Evolutionary conservation across 257 asterid genomes (phyloP).

Genomic region (Salvia rosmarinus): DNA sequence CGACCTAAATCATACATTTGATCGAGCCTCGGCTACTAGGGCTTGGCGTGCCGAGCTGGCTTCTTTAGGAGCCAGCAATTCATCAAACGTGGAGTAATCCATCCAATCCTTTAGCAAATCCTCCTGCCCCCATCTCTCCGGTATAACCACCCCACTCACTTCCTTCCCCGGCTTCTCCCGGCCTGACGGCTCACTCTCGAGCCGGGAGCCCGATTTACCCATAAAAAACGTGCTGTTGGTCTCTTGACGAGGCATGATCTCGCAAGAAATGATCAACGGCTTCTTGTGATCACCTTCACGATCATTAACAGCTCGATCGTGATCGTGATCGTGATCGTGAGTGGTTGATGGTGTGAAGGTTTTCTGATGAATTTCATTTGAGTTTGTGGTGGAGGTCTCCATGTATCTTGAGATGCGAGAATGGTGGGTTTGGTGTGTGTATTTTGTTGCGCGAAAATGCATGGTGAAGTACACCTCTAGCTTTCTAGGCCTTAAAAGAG

Average conservation of each 20-base stretch:
- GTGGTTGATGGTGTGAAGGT: background rate
- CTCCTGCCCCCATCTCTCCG: conserved; percentile 52
- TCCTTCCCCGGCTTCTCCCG: conserved; percentile 29
- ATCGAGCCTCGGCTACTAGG: conserved; percentile 34
- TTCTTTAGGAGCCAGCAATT: conserved; percentile 41
- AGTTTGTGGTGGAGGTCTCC: conserved; percentile 26
- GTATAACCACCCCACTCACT: conserved; percentile 33
- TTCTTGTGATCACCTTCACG: background rate
- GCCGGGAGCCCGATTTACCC: too few species aligned
- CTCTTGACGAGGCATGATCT: too few species aligned
- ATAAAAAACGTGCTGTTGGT: too few species aligned
- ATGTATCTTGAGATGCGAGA: background rate
- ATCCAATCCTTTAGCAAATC: conserved; percentile 48
- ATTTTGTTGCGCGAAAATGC: background rate
- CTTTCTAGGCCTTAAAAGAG: conserved; percentile 27
- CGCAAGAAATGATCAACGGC: background rate
- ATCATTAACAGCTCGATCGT: background rate
- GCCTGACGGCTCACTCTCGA: background rate
- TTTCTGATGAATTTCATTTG: conserved; percentile 21
- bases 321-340: background rate
- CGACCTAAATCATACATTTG: background rate
- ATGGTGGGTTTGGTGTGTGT: conserved; percentile 14
- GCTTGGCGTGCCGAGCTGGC: conserved; percentile 47
- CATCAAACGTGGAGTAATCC: conserved; percentile 45
- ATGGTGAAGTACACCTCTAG: conserved; percentile 7